Conservation (phyloP, 78 protist species). For the Guillardia theta region DNA sequence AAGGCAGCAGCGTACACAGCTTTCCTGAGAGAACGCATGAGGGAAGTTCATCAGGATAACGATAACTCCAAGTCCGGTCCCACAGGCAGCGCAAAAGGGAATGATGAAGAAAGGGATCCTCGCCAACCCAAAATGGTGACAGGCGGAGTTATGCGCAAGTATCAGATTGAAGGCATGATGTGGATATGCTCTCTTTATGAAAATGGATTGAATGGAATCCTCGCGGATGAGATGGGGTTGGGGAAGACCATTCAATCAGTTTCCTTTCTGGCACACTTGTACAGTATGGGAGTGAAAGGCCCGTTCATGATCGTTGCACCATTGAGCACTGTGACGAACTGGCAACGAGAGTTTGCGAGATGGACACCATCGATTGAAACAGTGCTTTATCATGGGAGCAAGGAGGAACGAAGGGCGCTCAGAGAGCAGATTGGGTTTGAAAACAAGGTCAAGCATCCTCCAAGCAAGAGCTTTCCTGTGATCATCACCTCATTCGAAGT, state of each 20-base stretch:
- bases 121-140: background rate
- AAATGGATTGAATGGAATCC: conserved; percentile 90
- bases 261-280: background rate
- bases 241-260: conserved; percentile 89
- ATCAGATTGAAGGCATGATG: background rate
- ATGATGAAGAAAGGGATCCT: background rate
- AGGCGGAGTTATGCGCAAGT: background rate
- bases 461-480: background rate
- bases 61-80: background rate
- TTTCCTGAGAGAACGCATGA: background rate
- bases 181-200: background rate
- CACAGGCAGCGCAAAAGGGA: background rate
- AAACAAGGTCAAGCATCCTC: background rate
- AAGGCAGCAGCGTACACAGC: background rate
- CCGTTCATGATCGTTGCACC: conserved; percentile 28
- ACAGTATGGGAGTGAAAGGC: background rate
- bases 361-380: background rate
- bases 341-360: background rate
- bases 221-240: conserved; percentile 99
- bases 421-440: background rate
- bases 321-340: background rate
- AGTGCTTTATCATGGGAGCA: background rate
- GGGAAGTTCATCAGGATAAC: background rate
- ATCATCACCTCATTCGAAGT: background rate
- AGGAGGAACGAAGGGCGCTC: background rate